A percentile compares a stretch with the other conserved stretches of the same genome.
These are phyloP conservation scores for Setomelanomma holmii DNA, from an alignment of 2,329 filamentous ascomycete species.

Conservation along the genomic window DNA sequence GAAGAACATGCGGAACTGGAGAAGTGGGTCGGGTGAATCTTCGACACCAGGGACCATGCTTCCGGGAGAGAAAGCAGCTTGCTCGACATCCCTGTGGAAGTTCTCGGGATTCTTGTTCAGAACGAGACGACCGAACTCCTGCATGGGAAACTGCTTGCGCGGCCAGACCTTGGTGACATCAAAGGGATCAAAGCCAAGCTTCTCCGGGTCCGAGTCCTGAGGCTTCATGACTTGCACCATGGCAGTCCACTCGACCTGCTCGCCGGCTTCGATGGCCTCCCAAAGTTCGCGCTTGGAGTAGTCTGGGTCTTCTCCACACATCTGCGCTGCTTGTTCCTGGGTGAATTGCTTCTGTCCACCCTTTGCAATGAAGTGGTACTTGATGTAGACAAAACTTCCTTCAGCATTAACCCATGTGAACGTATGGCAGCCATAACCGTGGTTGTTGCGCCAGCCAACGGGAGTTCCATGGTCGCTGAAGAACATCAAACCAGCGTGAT, in stretches of 20 bases:
- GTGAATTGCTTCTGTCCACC: constrained; percentile 59
- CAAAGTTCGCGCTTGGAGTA: constrained; percentile 58
- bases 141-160: constrained; percentile 56
- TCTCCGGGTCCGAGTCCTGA: constrained; percentile 55
- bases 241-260: constrained; percentile 54
- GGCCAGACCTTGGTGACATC: constrained; percentile 64
- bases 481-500: constrained; percentile 59
- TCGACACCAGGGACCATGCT: constrained; percentile 61
- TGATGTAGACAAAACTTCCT: constrained; percentile 60
- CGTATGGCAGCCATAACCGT: constrained; percentile 56
- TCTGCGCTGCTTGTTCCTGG: constrained; percentile 52
- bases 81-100: constrained; percentile 54
- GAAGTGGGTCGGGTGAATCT: constrained; percentile 38
- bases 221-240: constrained; percentile 57
- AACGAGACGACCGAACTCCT: constrained; percentile 58
- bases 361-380: constrained; percentile 58
- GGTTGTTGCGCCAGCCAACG: constrained; percentile 52
- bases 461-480: constrained; percentile 61
- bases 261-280: constrained; percentile 53
- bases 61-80: constrained; percentile 55
- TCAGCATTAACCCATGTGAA: constrained; percentile 58
- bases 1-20: constrained; percentile 35
- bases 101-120: constrained; percentile 64
- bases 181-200: constrained; percentile 61
- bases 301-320: constrained; percentile 59